Evolutionary conservation across 306 rosid genomes (phyloP).

Genomic region (apple (Malus domestica)): DNA sequence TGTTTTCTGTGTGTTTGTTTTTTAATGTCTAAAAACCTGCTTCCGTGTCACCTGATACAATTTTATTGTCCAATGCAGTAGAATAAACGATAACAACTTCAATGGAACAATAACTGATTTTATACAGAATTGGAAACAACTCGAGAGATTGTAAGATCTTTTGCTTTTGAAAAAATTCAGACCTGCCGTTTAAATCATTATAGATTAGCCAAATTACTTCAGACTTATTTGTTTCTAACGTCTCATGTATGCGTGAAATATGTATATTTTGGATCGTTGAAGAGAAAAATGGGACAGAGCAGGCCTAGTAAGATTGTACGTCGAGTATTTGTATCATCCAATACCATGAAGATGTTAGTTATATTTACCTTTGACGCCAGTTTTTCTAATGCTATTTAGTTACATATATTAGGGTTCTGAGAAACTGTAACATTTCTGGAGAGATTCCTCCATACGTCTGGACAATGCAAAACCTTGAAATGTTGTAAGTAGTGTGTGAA

Average conservation of each 20-base stretch:
- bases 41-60: neutral
- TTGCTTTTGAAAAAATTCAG: neutral
- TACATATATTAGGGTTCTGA: slow-evolving; percentile 50
- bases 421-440: slow-evolving; percentile 78
- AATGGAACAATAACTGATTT: slow-evolving; percentile 60
- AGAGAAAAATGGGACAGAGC: slow-evolving; percentile 68
- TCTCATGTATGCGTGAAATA: slow-evolving; percentile 5
- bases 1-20: slow-evolving; percentile 1
- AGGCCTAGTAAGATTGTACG: slow-evolving; percentile 56
- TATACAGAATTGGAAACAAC: slow-evolving; percentile 62
- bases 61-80: slow-evolving; percentile 42
- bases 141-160: slow-evolving; percentile 59
- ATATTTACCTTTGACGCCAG: slow-evolving; percentile 3
- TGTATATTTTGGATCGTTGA: slow-evolving; percentile 21
- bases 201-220: neutral
- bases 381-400: slow-evolving; percentile 25
- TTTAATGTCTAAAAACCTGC: neutral
- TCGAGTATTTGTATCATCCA: slow-evolving; percentile 12
- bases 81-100: slow-evolving; percentile 73
- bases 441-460: slow-evolving; percentile 64
- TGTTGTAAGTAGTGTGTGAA: slow-evolving; percentile 52
- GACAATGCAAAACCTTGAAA: slow-evolving; percentile 32
- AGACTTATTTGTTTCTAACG: neutral
- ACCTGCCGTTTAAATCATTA: neutral
- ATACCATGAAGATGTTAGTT: neutral